Percentiles rank a stretch among this genome's conserved stretches.
phyloP scores from a whole-genome alignment of 2,329 filamentous ascomycete species.

The Fusarium stilboides region DNA sequence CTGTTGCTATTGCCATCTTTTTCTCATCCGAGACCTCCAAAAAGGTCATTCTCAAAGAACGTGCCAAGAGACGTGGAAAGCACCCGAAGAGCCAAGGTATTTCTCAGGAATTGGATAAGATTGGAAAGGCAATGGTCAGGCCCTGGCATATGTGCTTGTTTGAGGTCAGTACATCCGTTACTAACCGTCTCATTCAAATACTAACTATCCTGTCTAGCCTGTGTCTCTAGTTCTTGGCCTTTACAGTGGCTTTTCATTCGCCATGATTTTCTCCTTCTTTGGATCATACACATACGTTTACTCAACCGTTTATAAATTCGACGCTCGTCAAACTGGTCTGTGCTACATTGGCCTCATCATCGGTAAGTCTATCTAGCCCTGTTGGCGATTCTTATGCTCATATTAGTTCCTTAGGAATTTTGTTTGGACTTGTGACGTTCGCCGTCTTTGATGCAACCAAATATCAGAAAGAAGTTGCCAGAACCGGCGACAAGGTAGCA shows the following conservation, averaged over 20 bases:
- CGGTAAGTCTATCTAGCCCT: background rate
- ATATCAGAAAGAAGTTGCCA: conserved; percentile 22
- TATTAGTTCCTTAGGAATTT: background rate
- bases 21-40: conserved; percentile 17
- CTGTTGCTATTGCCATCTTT: conserved; percentile 15
- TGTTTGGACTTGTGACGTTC: conserved; percentile 15
- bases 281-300: conserved; percentile 13
- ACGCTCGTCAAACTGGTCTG: conserved; percentile 9
- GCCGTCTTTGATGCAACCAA: conserved; percentile 11
- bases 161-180: background rate
- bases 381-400: background rate
- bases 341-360: conserved; percentile 26
- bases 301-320: conserved; percentile 11
- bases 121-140: conserved; percentile 10
- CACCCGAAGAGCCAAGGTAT: background rate
- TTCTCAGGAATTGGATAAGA: background rate
- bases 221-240: conserved; percentile 13
- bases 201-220: background rate
- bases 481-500: conserved; percentile 8
- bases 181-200: accelerated
- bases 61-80: background rate
- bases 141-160: conserved; percentile 28
- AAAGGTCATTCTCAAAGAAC: conserved; percentile 3
- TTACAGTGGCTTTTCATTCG: conserved; percentile 17
- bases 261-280: conserved; percentile 34